Percentiles rank a stretch among this genome's conserved stretches.
Evolutionary conservation across 1,139 yeast species (phyloP).

Genomic region (Protomyces lactucae-debilis): DNA sequence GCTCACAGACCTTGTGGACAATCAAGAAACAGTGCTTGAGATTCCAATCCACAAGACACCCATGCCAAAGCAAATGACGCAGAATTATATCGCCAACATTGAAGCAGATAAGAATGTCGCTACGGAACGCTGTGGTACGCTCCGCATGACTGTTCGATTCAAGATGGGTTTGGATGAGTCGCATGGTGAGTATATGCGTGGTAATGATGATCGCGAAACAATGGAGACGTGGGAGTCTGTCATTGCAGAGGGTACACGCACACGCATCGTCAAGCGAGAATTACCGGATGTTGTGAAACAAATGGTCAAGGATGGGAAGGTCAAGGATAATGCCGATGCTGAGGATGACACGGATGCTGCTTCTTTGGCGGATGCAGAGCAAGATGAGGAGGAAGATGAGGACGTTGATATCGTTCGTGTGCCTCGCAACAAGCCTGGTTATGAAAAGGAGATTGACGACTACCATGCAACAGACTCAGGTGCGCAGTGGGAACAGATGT

Average conservation of each 20-base stretch:
- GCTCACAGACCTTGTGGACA: constrained; percentile 25
- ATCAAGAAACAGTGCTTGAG: constrained; percentile 12
- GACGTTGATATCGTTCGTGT: constrained; percentile 8
- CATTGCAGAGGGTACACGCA: constrained; percentile 22
- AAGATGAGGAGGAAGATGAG: constrained; percentile 5
- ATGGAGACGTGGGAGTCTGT: constrained; percentile 22
- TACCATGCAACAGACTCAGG: constrained; percentile 7
- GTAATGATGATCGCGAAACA: constrained; percentile 20
- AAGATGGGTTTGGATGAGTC: constrained; percentile 26
- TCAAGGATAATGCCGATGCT: constrained; percentile 2
- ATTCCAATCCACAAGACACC: constrained; percentile 22
- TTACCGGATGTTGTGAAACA: constrained; percentile 12
- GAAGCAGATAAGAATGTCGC: constrained; percentile 1
- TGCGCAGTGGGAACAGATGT: constrained; percentile 13
- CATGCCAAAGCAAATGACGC: constrained; percentile 24
- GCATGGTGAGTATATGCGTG: constrained; percentile 14
- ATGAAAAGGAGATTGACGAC: constrained; percentile 18
- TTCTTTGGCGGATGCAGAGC: constrained; percentile 1
- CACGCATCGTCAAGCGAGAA: constrained; percentile 21
- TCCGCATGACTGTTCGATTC: constrained; percentile 10
- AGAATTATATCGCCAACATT: constrained; percentile 19
- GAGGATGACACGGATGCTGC: background rate
- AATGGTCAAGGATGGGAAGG: constrained; percentile 10
- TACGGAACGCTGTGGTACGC: constrained; percentile 6
- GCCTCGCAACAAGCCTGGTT: constrained; percentile 19